Conservation (phyloP, 495 filamentous ascomycete species). For the Penicillium diatomitis region DNA sequence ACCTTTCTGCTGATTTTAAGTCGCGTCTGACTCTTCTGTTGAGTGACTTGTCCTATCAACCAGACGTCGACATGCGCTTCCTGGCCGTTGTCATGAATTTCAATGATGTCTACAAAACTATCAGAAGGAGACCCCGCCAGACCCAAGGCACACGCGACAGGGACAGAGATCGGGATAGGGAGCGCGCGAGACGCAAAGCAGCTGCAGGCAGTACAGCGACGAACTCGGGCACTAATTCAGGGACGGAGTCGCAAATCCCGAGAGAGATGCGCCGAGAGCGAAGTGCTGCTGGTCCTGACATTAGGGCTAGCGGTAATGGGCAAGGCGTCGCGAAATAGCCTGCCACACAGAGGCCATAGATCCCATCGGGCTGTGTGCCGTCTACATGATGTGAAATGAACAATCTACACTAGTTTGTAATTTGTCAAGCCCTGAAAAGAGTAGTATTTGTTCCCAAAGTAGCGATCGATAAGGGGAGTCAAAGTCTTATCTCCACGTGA, state of each 20-base stretch:
- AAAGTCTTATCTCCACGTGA: too few relatives aligned
- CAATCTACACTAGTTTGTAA: too few relatives aligned
- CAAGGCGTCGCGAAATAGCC: not conserved
- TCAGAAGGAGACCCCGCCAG: conserved; percentile 43
- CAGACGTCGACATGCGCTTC: conserved; percentile 92
- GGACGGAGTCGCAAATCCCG: conserved; percentile 8
- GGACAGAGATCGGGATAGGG: conserved; percentile 23
- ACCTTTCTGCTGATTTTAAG: conserved; percentile 66
- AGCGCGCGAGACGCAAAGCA: conserved; percentile 19
- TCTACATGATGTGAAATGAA: conserved; percentile 12
- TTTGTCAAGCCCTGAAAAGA: too few relatives aligned
- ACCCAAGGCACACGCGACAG: conserved; percentile 24
- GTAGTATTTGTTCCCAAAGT: too few relatives aligned
- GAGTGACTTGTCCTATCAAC: conserved; percentile 84
- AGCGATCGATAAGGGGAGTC: too few relatives aligned
- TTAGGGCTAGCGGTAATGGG: not conserved
- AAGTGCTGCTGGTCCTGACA: conserved; percentile 2
- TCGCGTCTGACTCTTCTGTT: conserved; percentile 68
- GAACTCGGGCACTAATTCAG: conserved; percentile 6
- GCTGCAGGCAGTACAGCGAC: conserved; percentile 4
- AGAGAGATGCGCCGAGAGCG: conserved; percentile 10
- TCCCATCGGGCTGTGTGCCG: too few relatives aligned
- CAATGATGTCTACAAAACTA: conserved; percentile 87
- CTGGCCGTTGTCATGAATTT: conserved; percentile 97
- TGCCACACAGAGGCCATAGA: not conserved